Conservation (phyloP, 306 rosid species). For the Ochetophila trinervis region DNA sequence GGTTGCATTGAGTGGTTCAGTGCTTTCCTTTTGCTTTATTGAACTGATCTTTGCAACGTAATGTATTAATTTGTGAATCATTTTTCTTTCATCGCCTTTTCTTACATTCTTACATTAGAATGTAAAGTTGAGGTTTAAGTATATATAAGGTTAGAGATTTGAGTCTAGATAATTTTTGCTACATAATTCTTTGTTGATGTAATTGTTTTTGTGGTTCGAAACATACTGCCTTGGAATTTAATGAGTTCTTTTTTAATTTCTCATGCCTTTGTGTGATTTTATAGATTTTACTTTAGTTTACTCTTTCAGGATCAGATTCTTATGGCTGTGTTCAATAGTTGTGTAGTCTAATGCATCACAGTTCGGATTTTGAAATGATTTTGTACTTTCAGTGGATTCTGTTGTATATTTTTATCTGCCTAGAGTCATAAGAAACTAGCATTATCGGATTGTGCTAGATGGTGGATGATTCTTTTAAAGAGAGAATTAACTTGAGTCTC, state of each 20-base stretch:
- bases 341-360: conserved; percentile 1
- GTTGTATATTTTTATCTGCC: not conserved
- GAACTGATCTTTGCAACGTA: not conserved
- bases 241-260: not conserved
- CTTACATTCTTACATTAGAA: not conserved
- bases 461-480: conserved; percentile 4
- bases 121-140: not conserved
- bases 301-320: conserved; percentile 9
- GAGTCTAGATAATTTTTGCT: not conserved
- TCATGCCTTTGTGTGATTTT: too few relatives aligned
- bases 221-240: not conserved
- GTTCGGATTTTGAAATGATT: conserved; percentile 17
- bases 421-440: not conserved
- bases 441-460: not conserved
- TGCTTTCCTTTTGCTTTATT: not conserved
- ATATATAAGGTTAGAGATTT: not conserved
- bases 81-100: too few relatives aligned
- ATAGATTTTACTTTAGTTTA: too few relatives aligned
- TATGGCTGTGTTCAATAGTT: conserved; percentile 3
- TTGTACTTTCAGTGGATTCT: conserved; percentile 4
- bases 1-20: too few relatives aligned
- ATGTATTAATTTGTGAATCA: too few relatives aligned
- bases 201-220: not conserved
- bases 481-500: not conserved
- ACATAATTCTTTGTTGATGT: not conserved